Conservation (phyloP, 805 yeast genomes). For the Komagataella phaffii region DNA sequence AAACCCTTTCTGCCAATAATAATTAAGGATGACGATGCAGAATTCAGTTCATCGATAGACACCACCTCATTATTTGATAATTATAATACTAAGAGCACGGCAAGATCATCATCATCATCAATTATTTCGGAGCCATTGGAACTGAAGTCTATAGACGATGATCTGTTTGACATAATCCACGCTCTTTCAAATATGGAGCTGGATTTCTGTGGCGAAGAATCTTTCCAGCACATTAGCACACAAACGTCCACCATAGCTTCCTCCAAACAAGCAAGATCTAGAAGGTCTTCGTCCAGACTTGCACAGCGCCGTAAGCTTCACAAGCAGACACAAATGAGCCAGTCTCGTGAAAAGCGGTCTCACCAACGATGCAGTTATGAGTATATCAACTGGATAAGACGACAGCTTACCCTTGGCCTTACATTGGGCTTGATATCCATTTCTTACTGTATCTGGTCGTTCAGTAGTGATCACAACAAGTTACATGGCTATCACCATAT, state of each 20-base stretch:
- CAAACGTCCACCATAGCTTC: not conserved
- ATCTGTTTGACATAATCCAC: slow-evolving; percentile 17
- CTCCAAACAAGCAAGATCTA: not conserved
- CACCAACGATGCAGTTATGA: not conserved
- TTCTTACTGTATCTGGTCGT: not conserved
- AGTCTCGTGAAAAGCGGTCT: not conserved
- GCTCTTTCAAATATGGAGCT: slow-evolving; percentile 14
- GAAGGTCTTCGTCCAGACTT: not conserved
- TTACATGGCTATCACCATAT: not conserved
- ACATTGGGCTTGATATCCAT: not conserved
- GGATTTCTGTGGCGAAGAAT: not conserved
- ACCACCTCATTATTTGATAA: not conserved
- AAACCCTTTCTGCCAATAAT: slow-evolving; percentile 18
- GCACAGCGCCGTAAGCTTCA: not conserved
- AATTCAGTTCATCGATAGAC: not conserved
- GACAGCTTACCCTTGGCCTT: not conserved
- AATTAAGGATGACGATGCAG: slow-evolving; percentile 4
- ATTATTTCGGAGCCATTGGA: slow-evolving; percentile 20
- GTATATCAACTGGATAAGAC: not conserved
- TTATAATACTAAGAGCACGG: not conserved
- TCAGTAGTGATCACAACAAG: not conserved
- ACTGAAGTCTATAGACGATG: slow-evolving; percentile 14
- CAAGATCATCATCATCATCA: slow-evolving; percentile 4
- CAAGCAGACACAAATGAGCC: not conserved
- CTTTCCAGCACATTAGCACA: not conserved